These are phyloP conservation scores for Fibroporia radiculosa DNA, from an alignment of 768 basidiomycete genomes.

Conservation along the genomic window DNA sequence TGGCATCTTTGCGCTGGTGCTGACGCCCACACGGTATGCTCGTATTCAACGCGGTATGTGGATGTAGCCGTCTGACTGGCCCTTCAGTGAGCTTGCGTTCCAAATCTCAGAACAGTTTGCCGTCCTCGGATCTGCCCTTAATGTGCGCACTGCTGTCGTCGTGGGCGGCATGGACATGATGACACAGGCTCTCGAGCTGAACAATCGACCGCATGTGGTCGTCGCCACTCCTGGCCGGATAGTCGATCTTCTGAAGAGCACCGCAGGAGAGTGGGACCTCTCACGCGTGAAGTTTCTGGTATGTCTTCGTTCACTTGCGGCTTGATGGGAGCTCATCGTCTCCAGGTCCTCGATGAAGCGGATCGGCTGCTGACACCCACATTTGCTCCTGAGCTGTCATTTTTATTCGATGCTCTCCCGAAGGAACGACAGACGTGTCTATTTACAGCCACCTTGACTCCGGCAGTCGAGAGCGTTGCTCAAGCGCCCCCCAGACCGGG, in stretches of 20 bases:
- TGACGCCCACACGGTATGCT: slow-evolving; percentile 89
- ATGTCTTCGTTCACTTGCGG: slow-evolving; percentile 17
- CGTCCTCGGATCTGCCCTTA: slow-evolving; percentile 78
- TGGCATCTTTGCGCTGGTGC: slow-evolving; percentile 86
- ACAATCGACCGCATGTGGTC: slow-evolving; percentile 82
- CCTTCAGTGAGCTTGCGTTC: slow-evolving; percentile 83
- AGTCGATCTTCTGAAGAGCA: slow-evolving; percentile 81
- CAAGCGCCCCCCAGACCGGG: slow-evolving; percentile 67
- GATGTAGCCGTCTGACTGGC: background rate
- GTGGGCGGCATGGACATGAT: slow-evolving; percentile 99
- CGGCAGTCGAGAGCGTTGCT: slow-evolving; percentile 74
- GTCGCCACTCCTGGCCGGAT: slow-evolving; percentile 95
- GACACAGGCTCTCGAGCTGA: slow-evolving; percentile 81
- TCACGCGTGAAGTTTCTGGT: slow-evolving; percentile 82
- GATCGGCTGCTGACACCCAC: slow-evolving; percentile 86
- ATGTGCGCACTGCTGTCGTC: slow-evolving; percentile 77
- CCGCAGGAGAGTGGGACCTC: slow-evolving; percentile 74
- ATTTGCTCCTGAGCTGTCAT: slow-evolving; percentile 77
- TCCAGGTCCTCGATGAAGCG: slow-evolving; percentile 90
- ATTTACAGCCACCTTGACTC: slow-evolving; percentile 92
- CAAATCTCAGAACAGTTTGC: slow-evolving; percentile 96
- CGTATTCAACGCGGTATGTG: background rate
- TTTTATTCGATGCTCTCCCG: slow-evolving; percentile 72
- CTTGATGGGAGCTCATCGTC: background rate
- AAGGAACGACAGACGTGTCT: slow-evolving; percentile 90